Percentiles rank a stretch among this genome's conserved stretches.
These are phyloP conservation scores for Bipolaris victoriae DNA, from an alignment of 2,329 filamentous ascomycete genomes.

Conservation along the genomic window DNA sequence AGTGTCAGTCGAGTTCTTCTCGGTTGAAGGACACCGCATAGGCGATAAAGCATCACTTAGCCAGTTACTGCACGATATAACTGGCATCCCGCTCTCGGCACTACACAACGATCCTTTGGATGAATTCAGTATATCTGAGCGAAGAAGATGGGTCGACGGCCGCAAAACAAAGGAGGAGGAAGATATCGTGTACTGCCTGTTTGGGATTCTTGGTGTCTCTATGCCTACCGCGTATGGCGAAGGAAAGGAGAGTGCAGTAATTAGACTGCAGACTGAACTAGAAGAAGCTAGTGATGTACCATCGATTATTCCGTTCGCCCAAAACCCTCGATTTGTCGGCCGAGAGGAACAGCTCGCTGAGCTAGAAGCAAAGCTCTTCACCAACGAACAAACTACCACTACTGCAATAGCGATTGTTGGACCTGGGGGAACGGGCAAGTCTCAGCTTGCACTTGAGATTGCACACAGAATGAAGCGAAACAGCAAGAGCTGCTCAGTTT, in stretches of 20 bases:
- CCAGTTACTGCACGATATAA: too few relatives aligned
- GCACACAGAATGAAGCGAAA: slow-evolving; percentile 49
- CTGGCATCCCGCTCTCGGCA: too few relatives aligned
- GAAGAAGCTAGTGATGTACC: slow-evolving; percentile 18
- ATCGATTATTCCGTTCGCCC: slow-evolving; percentile 35
- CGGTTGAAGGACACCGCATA: too few relatives aligned
- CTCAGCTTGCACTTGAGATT: slow-evolving; percentile 44
- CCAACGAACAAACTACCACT: slow-evolving; percentile 15
- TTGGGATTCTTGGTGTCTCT: slow-evolving; percentile 29
- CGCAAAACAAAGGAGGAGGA: slow-evolving; percentile 17
- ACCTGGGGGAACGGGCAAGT: slow-evolving; percentile 28
- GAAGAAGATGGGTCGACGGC: too few relatives aligned
- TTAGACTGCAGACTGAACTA: slow-evolving; percentile 21
- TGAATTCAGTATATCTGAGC: too few relatives aligned
- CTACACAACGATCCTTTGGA: too few relatives aligned
- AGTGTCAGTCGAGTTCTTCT: too few relatives aligned
- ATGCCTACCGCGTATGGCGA: slow-evolving; percentile 27
- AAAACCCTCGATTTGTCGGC: slow-evolving; percentile 36
- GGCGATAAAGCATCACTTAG: too few relatives aligned
- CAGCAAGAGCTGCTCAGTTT: slow-evolving; percentile 48
- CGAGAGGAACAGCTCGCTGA: slow-evolving; percentile 30
- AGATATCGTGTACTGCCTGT: slow-evolving; percentile 34
- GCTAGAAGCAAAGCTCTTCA: slow-evolving; percentile 35
- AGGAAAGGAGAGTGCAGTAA: slow-evolving; percentile 23
- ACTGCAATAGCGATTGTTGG: slow-evolving; percentile 20